Percentiles rank a stretch among this genome's conserved stretches.
Evolutionary conservation across 257 asterid species (phyloP).

Genomic region (Gentiana straminea): DNA sequence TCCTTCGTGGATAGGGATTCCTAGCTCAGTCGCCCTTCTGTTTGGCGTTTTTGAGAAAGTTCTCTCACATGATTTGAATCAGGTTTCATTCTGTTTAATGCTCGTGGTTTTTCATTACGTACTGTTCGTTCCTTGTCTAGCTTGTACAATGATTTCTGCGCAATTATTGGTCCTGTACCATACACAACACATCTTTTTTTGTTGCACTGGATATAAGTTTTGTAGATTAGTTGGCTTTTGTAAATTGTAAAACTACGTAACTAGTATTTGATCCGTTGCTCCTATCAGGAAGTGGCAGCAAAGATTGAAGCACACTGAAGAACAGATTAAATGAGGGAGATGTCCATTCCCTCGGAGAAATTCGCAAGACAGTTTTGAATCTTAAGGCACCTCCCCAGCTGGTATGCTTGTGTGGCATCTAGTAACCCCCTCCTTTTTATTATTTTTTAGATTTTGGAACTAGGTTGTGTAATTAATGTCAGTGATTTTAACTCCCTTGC

Average conservation of each 20-base stretch:
- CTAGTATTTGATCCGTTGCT: neutral
- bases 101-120: neutral
- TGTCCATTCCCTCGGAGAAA: slow-evolving; percentile 55
- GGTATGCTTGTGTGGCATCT: slow-evolving; percentile 35
- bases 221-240: neutral
- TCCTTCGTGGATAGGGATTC: slow-evolving; percentile 88
- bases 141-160: neutral
- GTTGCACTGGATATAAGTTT: neutral
- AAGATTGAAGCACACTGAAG: slow-evolving; percentile 44
- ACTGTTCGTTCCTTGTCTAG: no score
- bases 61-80: slow-evolving; percentile 58
- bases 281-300: slow-evolving; percentile 59
- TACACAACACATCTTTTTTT: neutral
- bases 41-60: slow-evolving; percentile 90
- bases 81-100: slow-evolving; percentile 32
- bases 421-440: neutral
- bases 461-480: neutral
- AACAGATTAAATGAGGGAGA: slow-evolving; percentile 48
- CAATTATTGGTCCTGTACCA: neutral
- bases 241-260: no score
- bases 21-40: slow-evolving; percentile 14
- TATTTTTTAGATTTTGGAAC: slow-evolving; percentile 4
- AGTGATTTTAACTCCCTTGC: neutral
- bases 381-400: slow-evolving; percentile 76
- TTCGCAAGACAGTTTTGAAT: slow-evolving; percentile 62